phyloP scores from a whole-genome alignment of 208 protist genomes.

The Leishmania major region DNA sequence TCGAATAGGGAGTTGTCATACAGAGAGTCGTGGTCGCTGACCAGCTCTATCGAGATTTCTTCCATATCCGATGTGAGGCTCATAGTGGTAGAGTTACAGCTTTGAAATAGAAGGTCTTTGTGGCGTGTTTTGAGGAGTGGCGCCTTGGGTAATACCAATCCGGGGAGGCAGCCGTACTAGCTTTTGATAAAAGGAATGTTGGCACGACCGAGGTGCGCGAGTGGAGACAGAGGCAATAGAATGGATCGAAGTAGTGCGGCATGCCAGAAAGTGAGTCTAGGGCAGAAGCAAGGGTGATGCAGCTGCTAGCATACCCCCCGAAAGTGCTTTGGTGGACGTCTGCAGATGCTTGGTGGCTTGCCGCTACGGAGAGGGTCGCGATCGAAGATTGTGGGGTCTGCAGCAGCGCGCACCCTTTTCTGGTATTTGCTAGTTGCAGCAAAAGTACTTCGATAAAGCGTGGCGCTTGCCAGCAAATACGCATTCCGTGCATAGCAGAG shows the following conservation, averaged over 20 bases:
- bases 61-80: constrained; percentile 17
- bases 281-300: background rate
- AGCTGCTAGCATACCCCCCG: background rate
- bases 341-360: background rate
- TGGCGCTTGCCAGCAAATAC: background rate
- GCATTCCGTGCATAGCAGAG: background rate
- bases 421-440: background rate
- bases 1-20: constrained; percentile 27
- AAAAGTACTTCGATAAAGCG: no score
- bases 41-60: constrained; percentile 31
- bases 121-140: background rate
- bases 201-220: background rate
- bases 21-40: constrained; percentile 20
- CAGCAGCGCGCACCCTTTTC: background rate
- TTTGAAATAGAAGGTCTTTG: background rate
- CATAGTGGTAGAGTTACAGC: constrained; percentile 16
- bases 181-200: background rate
- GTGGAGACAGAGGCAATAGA: background rate
- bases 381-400: background rate
- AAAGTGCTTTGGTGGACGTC: background rate
- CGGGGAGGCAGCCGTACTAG: background rate
- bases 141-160: background rate
- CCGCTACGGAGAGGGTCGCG: background rate
- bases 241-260: background rate
- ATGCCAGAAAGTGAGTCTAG: background rate